phyloP scores from a whole-genome alignment of 345 rosid species.

The Hevea brasiliensis region DNA sequence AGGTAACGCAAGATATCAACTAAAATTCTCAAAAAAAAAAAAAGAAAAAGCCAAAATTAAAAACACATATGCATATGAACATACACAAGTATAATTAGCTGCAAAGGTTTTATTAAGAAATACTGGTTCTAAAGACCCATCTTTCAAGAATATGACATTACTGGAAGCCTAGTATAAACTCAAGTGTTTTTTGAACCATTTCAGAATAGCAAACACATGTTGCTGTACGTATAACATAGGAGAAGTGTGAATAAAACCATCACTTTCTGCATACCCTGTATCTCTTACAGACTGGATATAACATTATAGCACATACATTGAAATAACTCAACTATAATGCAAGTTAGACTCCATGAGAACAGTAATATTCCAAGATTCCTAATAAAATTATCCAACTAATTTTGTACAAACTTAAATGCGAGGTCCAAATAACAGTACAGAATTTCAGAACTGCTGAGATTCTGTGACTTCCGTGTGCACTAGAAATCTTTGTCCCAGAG shows the following conservation, averaged over 20 bases:
- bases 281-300: not conserved
- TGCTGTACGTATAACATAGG: not conserved
- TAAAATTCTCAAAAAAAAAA: constrained; percentile 5
- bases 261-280: no score
- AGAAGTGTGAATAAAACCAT: not conserved
- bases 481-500: not conserved
- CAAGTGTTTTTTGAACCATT: not conserved
- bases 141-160: not conserved
- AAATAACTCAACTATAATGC: not conserved
- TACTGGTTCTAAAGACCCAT: not conserved
- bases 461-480: not conserved
- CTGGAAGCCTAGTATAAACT: not conserved
- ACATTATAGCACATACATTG: not conserved
- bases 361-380: not conserved
- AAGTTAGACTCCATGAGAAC: not conserved
- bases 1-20: not conserved
- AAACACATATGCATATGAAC: not conserved
- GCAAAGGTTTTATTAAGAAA: not conserved
- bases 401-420: not conserved
- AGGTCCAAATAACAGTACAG: not conserved
- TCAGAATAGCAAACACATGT: not conserved
- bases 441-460: constrained; percentile 3
- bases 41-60: not conserved
- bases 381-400: not conserved
- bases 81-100: not conserved